Percentiles rank a stretch among this genome's conserved stretches.
Evolutionary conservation across 1,139 yeast genomes (phyloP).

Genomic region (Taphrina pruni): DNA sequence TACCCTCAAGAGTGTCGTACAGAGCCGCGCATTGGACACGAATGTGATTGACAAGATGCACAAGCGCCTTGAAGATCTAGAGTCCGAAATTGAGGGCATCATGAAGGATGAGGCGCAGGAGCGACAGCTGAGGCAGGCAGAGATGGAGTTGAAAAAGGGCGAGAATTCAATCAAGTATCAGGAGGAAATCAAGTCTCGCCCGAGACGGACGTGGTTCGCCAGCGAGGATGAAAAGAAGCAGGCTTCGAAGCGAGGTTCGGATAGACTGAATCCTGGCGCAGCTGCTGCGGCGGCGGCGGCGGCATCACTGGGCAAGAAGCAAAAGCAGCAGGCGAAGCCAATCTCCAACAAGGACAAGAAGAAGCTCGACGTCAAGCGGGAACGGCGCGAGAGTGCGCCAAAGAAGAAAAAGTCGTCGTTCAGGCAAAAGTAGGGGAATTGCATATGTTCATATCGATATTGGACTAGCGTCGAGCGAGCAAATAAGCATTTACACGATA

Average conservation of each 20-base stretch:
- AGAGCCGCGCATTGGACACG: constrained; percentile 91
- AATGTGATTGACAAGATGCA: constrained; percentile 72
- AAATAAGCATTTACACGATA: no score
- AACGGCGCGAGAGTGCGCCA: constrained; percentile 23
- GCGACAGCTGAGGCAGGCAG: constrained; percentile 71
- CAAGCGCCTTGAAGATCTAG: constrained; percentile 64
- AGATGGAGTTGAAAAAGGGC: constrained; percentile 86
- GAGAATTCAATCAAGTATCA: constrained; percentile 79
- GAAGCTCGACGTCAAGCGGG: constrained; percentile 30
- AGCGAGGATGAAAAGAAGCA: constrained; percentile 69
- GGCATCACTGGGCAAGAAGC: neutral
- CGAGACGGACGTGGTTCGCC: constrained; percentile 97
- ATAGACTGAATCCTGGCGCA: constrained; percentile 30
- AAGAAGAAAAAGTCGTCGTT: constrained; percentile 33
- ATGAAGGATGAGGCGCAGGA: constrained; percentile 86
- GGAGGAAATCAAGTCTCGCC: constrained; percentile 84
- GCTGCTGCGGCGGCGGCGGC: neutral
- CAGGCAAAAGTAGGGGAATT: constrained; percentile 17
- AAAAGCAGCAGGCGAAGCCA: constrained; percentile 25
- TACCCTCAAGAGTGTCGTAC: constrained; percentile 57
- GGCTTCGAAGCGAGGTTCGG: constrained; percentile 24
- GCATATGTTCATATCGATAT: no score
- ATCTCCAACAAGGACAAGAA: constrained; percentile 40
- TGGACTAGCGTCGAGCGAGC: no score
- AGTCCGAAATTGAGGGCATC: constrained; percentile 71